Evolutionary conservation across 2,329 filamentous ascomycete species (phyloP), one percentile per base, ranked within the genome.

Genomic region (Verticillium dahliae): DNA sequence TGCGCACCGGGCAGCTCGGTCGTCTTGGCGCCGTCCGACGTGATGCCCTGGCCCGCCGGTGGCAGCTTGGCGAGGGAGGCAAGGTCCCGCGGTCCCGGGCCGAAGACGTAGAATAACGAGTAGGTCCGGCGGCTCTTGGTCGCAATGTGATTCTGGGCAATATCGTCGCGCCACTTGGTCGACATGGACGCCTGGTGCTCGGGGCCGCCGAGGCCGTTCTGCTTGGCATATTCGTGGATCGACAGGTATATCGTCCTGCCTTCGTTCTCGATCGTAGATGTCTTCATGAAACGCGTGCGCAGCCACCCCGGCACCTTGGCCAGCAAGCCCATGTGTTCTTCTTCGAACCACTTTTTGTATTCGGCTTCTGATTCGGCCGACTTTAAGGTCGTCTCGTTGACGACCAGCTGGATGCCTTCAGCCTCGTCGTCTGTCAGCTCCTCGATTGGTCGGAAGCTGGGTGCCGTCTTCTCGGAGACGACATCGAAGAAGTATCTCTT

Each of bases 101-200:
- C 90, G 69, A 96, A 96, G 11, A 89, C 87, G 73, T 95, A 93
- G 73, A 91, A 90, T 65, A 93, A 84, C 38, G 84, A 79, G 74
- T 91, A 95, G 0, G 81, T 80, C 18, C 89, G 81, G 55, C 85
- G 80, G 11, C 75, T 79, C 68, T 84, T 85, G 56, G 77, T 74
- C 27, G 79, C 81, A 11, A 91, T 82, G 14, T 85, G 81, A 38
- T 86, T 83, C 22, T 75, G 73, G 67, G 84, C 83, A 39, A 92
- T 78, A 58, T 86, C 80, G 2, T 80, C 78, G 15, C 81, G 77
- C 83, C 88, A 86, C 1, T 83, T 77, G 1, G 90, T 92, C 11
- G 80, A 77, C 67, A 80, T 85, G 1, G 88, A 81, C 0, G 86
- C 85, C 69, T 85, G 78, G 73, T 87, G 85, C 68, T 88, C 88